phyloP scores from a whole-genome alignment of 2,329 filamentous ascomycete genomes.

The Fusarium sp. region DNA sequence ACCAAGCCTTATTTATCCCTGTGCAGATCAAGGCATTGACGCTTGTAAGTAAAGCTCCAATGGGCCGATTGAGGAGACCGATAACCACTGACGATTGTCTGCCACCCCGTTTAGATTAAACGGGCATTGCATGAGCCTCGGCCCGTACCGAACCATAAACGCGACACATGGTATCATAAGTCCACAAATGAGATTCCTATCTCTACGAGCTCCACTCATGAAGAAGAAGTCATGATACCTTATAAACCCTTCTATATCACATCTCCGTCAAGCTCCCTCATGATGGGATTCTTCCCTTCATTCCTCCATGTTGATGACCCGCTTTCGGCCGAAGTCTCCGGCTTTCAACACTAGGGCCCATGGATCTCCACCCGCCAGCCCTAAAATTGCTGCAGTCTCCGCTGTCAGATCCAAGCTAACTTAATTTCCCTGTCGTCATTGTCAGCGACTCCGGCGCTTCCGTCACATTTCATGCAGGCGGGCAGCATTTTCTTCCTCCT shows the following conservation, averaged over 20 bases:
- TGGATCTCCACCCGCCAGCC: slow-evolving; percentile 23
- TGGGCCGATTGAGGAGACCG: neutral
- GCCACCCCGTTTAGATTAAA: slow-evolving; percentile 7
- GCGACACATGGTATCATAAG: neutral
- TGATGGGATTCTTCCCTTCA: neutral
- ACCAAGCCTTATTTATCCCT: neutral
- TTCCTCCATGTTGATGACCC: neutral
- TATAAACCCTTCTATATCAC: too few species aligned
- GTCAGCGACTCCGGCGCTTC: slow-evolving; percentile 44
- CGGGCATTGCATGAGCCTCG: slow-evolving; percentile 25
- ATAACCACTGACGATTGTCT: neutral
- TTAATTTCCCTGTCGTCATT: slow-evolving; percentile 31
- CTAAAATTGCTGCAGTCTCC: slow-evolving; percentile 25
- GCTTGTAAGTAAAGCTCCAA: neutral
- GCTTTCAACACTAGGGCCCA: slow-evolving; percentile 7
- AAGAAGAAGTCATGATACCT: neutral
- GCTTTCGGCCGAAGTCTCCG: slow-evolving; percentile 35
- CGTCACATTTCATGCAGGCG: slow-evolving; percentile 28
- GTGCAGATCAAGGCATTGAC: neutral
- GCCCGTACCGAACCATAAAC: slow-evolving; percentile 26
- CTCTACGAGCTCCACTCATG: neutral
- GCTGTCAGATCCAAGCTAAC: slow-evolving; percentile 33
- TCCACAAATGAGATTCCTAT: slow-evolving; percentile 1
- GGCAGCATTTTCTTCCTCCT: slow-evolving; percentile 13
- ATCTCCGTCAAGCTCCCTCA: neutral